Conservation (phyloP, 371 early-diverging fungal species). For the Actinomucor elegans region DNA sequence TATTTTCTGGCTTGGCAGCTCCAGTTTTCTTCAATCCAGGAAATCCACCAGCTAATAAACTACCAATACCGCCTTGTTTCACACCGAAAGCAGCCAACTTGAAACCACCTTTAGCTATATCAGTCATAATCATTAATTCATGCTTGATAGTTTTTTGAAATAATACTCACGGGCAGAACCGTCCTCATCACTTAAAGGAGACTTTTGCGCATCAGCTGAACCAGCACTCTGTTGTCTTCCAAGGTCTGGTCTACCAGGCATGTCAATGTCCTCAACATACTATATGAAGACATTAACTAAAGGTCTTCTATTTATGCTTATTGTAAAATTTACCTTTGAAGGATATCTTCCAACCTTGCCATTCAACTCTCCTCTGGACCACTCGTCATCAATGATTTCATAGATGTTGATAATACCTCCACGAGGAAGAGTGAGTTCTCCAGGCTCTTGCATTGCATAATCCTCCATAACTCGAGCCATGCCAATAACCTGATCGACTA, state of each 20-base stretch:
- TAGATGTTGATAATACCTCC: constrained; percentile 70
- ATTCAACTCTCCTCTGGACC: constrained; percentile 70
- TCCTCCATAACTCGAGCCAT: constrained; percentile 68
- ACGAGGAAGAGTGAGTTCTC: constrained; percentile 63
- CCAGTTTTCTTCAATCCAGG: constrained; percentile 37
- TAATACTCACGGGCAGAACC: constrained; percentile 16
- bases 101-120: constrained; percentile 37
- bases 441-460: constrained; percentile 67
- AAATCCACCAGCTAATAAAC: constrained; percentile 65
- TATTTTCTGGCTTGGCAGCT: constrained; percentile 2
- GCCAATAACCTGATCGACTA: constrained; percentile 35
- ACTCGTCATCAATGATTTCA: constrained; percentile 64
- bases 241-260: constrained; percentile 48
- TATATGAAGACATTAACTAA: constrained; percentile 1
- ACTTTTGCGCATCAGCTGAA: neutral
- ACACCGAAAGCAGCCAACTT: constrained; percentile 78
- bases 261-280: constrained; percentile 42
- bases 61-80: constrained; percentile 83
- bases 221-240: constrained; percentile 18
- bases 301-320: neutral
- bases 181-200: constrained; percentile 25
- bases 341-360: constrained; percentile 73
- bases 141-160: neutral
- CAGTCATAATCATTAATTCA: neutral
- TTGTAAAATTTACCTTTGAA: constrained; percentile 43